A percentile compares a stretch with the other conserved stretches of the same genome.
phyloP scores from a whole-genome alignment of 768 basidiomycete species.

The Rhodocollybia butyracea region DNA sequence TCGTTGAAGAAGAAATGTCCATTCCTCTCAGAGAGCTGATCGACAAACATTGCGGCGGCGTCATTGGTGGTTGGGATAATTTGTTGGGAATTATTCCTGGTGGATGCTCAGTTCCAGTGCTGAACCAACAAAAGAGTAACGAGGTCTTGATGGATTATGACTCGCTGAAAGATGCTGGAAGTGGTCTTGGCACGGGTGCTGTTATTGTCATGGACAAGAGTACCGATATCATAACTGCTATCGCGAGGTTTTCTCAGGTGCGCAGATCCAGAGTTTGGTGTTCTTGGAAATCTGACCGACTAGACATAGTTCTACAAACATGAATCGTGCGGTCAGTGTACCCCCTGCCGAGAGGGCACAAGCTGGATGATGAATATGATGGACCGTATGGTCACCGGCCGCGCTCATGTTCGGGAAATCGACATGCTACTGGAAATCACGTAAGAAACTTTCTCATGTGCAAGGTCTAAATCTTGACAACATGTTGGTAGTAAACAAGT shows the following conservation, averaged over 20 bases:
- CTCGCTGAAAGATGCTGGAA: conserved; percentile 92
- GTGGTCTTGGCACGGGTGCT: conserved; percentile 96
- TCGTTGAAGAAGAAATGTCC: conserved; percentile 99
- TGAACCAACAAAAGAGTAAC: conserved; percentile 78
- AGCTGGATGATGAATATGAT: conserved; percentile 99
- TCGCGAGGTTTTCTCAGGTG: conserved; percentile 87
- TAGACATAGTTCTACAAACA: conserved; percentile 89
- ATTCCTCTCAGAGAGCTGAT: conserved; percentile 91
- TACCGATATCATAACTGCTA: conserved; percentile 91
- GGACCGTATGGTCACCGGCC: conserved; percentile 91
- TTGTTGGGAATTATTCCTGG: conserved; percentile 95
- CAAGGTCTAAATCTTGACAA: not conserved
- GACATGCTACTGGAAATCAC: conserved; percentile 97
- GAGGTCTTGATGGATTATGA: conserved; percentile 99
- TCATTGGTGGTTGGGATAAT: conserved; percentile 95
- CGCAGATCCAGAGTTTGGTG: conserved; percentile 14
- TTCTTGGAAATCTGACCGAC: not conserved
- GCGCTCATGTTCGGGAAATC: conserved; percentile 90
- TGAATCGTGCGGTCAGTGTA: conserved; percentile 97
- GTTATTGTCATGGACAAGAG: conserved; percentile 99
- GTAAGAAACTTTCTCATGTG: conserved; percentile 35
- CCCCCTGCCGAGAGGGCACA: conserved; percentile 91
- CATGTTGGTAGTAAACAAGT: conserved; percentile 74
- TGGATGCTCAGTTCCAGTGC: conserved; percentile 89
- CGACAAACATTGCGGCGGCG: conserved; percentile 96